Base-by-base conservation (phyloP, 2,329 filamentous ascomycete genomes). In the Diplocarpon mali region DNA sequence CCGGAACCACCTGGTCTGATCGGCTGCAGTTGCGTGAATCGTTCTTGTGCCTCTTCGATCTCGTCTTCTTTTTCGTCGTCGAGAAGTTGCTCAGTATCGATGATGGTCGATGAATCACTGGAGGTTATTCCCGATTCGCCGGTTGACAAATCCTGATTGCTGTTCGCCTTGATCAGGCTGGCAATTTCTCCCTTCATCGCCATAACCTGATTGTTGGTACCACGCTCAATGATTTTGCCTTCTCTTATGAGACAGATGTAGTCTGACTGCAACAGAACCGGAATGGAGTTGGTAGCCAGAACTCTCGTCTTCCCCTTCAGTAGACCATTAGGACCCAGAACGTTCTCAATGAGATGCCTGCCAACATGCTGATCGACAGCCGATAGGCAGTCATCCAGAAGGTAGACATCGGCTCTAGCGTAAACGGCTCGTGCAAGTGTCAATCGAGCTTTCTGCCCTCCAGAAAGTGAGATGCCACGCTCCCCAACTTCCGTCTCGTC, bases 281-380 rank as follows among this genome's bases (percentile, higher is more conserved):
- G 80, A 46, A 98, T 95, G 0, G 92, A 85, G 61, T 98, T 98
- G 15, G 92, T 98, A 9, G 92, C 89, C 40, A 98, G 72, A 44
- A 98, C 85, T 53, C 90, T 80, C 6, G 90, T 95, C 67, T 96
- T 96, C 32, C 82, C 77, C 41, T 71, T 75, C 17, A 98, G 73
- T 6, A 98, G 70, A 53, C 92, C 92, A 50, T 81, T 83, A 4
- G 83, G 73, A 11, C 92, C 92, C 30, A 98, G 76, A 1, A 98
- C 92, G 51, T 92, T 86, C 61, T 96, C 85, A 57, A 95, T 95
- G 46, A 98, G 75, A 65, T 98, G 92, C 52, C 86, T 77, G 40
- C 92, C 92, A 47, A 98, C 92, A 60, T 98, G 92, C 53, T 94
- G 90, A 65, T 98, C 92, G n/a, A 98, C 92, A 0, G 93, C 92